Conservation (phyloP, 139 green algal species). For the Penium margaritaceum region DNA sequence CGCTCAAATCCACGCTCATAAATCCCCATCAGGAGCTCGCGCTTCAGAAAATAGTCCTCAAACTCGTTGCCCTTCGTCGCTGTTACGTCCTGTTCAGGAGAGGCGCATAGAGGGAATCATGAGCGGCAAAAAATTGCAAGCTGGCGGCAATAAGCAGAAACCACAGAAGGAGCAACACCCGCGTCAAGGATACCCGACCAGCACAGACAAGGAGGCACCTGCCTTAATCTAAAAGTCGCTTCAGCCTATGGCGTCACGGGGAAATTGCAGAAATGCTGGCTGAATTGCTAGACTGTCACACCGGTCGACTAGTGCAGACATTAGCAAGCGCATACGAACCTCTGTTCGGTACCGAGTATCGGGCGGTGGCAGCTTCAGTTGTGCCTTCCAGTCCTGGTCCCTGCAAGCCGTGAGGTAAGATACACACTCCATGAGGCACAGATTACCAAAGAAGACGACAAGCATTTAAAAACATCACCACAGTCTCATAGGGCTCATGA, state of each 20-base stretch:
- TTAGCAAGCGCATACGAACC: slow-evolving; percentile 48
- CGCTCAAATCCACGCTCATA: slow-evolving; percentile 97
- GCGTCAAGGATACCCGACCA: not conserved
- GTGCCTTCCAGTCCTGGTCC: slow-evolving; percentile 72
- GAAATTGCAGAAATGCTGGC: not conserved
- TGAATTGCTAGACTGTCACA: not conserved
- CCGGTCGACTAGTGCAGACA: not conserved
- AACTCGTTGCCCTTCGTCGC: slow-evolving; percentile 95
- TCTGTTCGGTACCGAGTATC: slow-evolving; percentile 82
- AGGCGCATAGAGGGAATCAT: not conserved
- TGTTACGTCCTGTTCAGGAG: slow-evolving; percentile 95
- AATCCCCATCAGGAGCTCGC: slow-evolving; percentile 96
- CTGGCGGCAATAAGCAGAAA: not conserved
- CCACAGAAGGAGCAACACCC: slow-evolving; percentile 12
- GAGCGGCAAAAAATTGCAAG: not conserved
- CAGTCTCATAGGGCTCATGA: too few species aligned
- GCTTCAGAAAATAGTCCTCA: slow-evolving; percentile 98
- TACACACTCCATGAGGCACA: too few species aligned
- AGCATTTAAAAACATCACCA: too few species aligned
- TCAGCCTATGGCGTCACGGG: slow-evolving; percentile 4
- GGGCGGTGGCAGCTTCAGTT: slow-evolving; percentile 71
- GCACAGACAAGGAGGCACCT: slow-evolving; percentile 16
- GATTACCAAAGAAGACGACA: too few species aligned
- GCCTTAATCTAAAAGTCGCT: not conserved
- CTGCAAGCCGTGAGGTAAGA: slow-evolving; percentile 19